Evolutionary conservation across 257 asterid species (phyloP), one percentile per base, ranked within the genome.

Genomic region (Primulina eburnea): DNA sequence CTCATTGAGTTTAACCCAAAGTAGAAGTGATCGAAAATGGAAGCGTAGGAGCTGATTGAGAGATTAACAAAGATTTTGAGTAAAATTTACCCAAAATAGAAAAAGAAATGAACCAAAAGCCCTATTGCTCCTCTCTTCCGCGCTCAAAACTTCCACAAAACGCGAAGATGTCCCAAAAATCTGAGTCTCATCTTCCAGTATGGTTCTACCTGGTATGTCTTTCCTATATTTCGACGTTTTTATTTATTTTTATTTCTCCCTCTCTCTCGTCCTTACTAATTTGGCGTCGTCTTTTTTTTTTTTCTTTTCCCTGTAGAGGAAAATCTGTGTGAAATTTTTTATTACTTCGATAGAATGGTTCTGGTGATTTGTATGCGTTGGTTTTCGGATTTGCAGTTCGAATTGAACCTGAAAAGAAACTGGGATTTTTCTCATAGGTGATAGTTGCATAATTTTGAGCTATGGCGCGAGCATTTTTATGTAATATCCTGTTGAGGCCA

Each of bases 401-500:
- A 5, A 47, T 4, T 47, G 20, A 14, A 16, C 20, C 18, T 14
- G 56, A 47, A 47, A 47, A 16, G 20, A 14, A 47, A 16, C 7
- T 47, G 56, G 20, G 56, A 47, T 47, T 47, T 47, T 14, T 14
- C 2, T 47, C n/a, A 43, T 12, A 17, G n/a, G n/a, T 43, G 53
- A 43, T 3, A 11, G 53, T 43, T 43, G n/a, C 6, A 0, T 43
- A 10, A 43, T 43, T 47, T 60, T 14, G 71, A 73, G 74, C 76
- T 62, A 67, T 68, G 84, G 55, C 69, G 29, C 20, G 62, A n/a
- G 24, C 52, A 55, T 35, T 64, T 69, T 8, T 16, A 26, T 18
- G 34, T 11, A 47, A 26, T 12, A 61, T 58, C 24, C 7, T 17
- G 38, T 62, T 60, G 26, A 60, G 60, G 67, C 16, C 35, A 37